Evolutionary conservation across 352 stramenopile genomes (phyloP), one percentile per base, ranked within the genome.

Genomic region (Phytophthora lateralis): DNA sequence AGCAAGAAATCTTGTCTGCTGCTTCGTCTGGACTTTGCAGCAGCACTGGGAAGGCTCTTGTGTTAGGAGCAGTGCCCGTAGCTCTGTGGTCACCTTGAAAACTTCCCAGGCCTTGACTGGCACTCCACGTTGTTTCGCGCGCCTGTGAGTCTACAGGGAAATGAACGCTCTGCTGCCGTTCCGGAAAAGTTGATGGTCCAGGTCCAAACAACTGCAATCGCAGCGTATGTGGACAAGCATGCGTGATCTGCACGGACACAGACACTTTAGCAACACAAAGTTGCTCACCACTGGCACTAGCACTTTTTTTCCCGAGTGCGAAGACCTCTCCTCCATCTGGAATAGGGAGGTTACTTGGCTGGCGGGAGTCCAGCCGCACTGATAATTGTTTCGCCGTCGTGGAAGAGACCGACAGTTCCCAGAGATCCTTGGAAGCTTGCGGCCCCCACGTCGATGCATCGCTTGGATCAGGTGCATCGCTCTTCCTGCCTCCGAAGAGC

Each of bases 391-490:
- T 75, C 0, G 58, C 43, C 0, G 76, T 83, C 0, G 48, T 78
- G 0, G 83, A 89, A 0, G 77, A 78, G 17, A 84, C 57, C 1
- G 75, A 80, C 18, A 90, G 66, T 26, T 87, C 77, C 83, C 83
- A 92, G 20, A 93, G 58, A 73, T 89, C 82, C 38, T 78, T 77
- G 9, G 85, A 49, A 14, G 75, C 66, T 45, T 39, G 60, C 11
- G 66, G 66, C 1, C 60, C 60, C 60, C 60, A 70, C 2, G 60
- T 70, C n/a, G 60, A 63, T 34, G 59, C 35, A 59, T 76, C 17
- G 53, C 27, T 57, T 3, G 57, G 15, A 18, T 65, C 48, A 12
- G 55, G 26, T 1, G 41, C 18, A 18, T 75, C 63, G 6, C 64
- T 69, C 18, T 73, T 66, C 0, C 73, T 69, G 7, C 83, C 83